A percentile compares a stretch with the other conserved stretches of the same genome.
These are phyloP conservation scores for Saccharomycopsis fermentans DNA, from an alignment of 805 yeast genomes.

Conservation along the genomic window DNA sequence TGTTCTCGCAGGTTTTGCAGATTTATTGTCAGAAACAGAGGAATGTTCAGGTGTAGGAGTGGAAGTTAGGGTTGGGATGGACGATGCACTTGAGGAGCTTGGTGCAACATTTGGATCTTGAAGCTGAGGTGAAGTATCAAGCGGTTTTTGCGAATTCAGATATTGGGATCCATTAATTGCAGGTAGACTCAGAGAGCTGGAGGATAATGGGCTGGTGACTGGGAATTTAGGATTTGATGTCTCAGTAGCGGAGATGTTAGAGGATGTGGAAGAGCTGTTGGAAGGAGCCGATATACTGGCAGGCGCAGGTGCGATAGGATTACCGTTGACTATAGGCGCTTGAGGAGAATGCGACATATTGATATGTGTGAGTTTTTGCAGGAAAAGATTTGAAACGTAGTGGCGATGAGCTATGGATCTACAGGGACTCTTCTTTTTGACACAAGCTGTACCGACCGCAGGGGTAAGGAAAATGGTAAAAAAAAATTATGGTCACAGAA, in stretches of 20 bases:
- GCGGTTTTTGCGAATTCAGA: neutral
- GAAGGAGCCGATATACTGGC: neutral
- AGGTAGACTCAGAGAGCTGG: neutral
- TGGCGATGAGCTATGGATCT: too few relatives aligned
- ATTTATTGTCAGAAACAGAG: neutral
- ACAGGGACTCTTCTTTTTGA: too few relatives aligned
- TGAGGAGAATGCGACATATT: neutral
- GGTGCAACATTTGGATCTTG: neutral
- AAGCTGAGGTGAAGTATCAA: neutral
- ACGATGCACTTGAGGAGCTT: neutral
- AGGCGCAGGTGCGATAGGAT: neutral
- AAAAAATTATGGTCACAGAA: too few relatives aligned
- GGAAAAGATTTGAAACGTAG: too few relatives aligned
- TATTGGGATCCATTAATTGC: neutral
- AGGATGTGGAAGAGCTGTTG: neutral
- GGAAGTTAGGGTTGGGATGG: neutral
- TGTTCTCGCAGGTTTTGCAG: conserved; percentile 10
- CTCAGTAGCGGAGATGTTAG: neutral
- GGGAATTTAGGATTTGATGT: neutral
- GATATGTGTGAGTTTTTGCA: too few relatives aligned
- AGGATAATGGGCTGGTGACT: neutral
- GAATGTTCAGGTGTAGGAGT: neutral
- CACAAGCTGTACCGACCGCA: too few relatives aligned
- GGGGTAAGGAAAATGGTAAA: too few relatives aligned
- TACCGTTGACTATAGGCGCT: neutral